Evolutionary conservation across 2,329 filamentous ascomycete species (phyloP).

Genomic region (Karstenula rhodostoma): DNA sequence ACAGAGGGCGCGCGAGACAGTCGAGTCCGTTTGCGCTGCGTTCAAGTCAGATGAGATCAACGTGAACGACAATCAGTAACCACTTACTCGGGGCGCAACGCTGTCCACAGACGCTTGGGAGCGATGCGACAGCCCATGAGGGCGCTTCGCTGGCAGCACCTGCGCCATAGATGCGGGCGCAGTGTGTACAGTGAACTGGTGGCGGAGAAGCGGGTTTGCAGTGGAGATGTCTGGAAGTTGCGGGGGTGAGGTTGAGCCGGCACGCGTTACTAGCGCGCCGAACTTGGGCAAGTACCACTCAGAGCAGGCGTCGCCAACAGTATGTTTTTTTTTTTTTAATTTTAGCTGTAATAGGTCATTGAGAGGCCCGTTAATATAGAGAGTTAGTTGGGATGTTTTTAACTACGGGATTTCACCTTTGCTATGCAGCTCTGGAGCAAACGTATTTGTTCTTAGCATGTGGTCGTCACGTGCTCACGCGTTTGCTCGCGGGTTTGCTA

Average conservation of each 20-base stretch:
- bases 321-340: not conserved
- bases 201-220: slow-evolving; percentile 6
- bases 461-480: not conserved
- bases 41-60: slow-evolving; percentile 20
- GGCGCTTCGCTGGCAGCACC: slow-evolving; percentile 44
- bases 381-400: not conserved
- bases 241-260: not conserved
- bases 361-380: not conserved
- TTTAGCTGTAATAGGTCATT: not conserved
- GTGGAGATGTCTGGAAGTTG: not conserved
- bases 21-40: slow-evolving; percentile 43
- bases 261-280: not conserved
- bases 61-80: not conserved
- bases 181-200: slow-evolving; percentile 1
- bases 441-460: not conserved
- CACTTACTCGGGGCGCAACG: slow-evolving; percentile 30
- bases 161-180: slow-evolving; percentile 32
- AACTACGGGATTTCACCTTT: not conserved
- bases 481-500: not conserved
- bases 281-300: not conserved
- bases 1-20: slow-evolving; percentile 29
- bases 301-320: not conserved
- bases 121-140: slow-evolving; percentile 32
- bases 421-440: not conserved
- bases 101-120: slow-evolving; percentile 17